Conservation (phyloP, 768 basidiomycete species). For the Daedaleopsis nitida region DNA sequence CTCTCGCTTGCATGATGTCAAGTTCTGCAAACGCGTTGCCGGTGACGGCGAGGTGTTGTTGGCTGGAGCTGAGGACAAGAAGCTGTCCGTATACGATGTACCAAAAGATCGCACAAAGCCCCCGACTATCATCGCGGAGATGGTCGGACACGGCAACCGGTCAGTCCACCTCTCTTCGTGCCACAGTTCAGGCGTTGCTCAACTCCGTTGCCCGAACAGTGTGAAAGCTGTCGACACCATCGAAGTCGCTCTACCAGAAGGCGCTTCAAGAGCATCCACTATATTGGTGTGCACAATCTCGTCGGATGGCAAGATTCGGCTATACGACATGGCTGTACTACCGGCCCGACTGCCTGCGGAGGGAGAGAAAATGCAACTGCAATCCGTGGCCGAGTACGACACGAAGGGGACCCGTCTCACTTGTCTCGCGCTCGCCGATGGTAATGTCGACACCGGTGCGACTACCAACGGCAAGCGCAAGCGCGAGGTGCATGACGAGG, state of each 20-base stretch:
- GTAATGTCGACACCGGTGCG: constrained; percentile 30
- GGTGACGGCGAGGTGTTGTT: constrained; percentile 70
- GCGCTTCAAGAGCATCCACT: constrained; percentile 40
- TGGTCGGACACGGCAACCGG: constrained; percentile 89
- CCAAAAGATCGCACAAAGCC: constrained; percentile 43
- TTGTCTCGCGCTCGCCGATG: constrained; percentile 64
- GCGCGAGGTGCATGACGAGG: constrained; percentile 24
- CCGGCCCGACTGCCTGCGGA: constrained; percentile 31
- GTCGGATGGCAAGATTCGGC: constrained; percentile 83
- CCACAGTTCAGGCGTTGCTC: neutral
- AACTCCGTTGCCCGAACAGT: constrained; percentile 39
- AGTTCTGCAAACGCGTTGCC: constrained; percentile 65
- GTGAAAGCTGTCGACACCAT: constrained; percentile 79
- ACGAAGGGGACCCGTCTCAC: constrained; percentile 86
- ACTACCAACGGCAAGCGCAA: constrained; percentile 40
- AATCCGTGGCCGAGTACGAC: constrained; percentile 71
- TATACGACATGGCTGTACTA: constrained; percentile 69
- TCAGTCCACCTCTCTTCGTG: constrained; percentile 36
- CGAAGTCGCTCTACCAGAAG: constrained; percentile 45
- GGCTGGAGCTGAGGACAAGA: constrained; percentile 89
- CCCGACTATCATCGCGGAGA: constrained; percentile 65
- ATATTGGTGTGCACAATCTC: constrained; percentile 78
- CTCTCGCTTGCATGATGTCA: constrained; percentile 82
- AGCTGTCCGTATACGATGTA: constrained; percentile 75
- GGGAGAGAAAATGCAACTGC: constrained; percentile 38